phyloP scores from a whole-genome alignment of 768 basidiomycete genomes.

The Ramaria sp. region DNA sequence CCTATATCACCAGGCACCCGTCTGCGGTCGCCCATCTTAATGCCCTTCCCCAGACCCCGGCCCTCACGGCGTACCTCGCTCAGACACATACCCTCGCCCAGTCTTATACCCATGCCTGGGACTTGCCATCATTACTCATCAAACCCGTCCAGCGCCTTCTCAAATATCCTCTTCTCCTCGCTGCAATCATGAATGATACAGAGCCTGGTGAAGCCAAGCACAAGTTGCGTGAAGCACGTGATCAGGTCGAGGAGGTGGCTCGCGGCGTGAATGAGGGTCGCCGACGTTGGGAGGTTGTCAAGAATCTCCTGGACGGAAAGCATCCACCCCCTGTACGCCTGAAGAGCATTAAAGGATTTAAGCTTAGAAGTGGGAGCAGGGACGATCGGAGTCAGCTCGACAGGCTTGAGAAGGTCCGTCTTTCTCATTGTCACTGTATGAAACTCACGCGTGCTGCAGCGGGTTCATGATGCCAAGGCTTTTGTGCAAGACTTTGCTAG shows the following conservation, averaged over 20 bases:
- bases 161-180: constrained; percentile 84
- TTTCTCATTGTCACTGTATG: not conserved
- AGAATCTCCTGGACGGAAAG: constrained; percentile 44
- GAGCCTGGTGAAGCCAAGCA: constrained; percentile 52
- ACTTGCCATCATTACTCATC: constrained; percentile 87
- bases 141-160: constrained; percentile 95
- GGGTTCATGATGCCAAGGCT: constrained; percentile 31
- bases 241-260: constrained; percentile 61
- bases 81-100: constrained; percentile 58
- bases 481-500: constrained; percentile 55
- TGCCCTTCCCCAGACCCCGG: constrained; percentile 37
- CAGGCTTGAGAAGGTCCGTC: constrained; percentile 1
- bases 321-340: constrained; percentile 8
- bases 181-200: constrained; percentile 66
- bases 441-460: not conserved
- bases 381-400: constrained; percentile 5
- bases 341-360: constrained; percentile 5
- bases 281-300: constrained; percentile 67
- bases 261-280: constrained; percentile 70
- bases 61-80: constrained; percentile 54
- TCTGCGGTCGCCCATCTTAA: constrained; percentile 61
- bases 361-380: not conserved
- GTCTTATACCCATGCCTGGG: constrained; percentile 79
- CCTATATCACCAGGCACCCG: constrained; percentile 74
- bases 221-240: constrained; percentile 45